Conservation (phyloP, 2,329 filamentous ascomycete genomes). For the Fusarium abutilonis region DNA sequence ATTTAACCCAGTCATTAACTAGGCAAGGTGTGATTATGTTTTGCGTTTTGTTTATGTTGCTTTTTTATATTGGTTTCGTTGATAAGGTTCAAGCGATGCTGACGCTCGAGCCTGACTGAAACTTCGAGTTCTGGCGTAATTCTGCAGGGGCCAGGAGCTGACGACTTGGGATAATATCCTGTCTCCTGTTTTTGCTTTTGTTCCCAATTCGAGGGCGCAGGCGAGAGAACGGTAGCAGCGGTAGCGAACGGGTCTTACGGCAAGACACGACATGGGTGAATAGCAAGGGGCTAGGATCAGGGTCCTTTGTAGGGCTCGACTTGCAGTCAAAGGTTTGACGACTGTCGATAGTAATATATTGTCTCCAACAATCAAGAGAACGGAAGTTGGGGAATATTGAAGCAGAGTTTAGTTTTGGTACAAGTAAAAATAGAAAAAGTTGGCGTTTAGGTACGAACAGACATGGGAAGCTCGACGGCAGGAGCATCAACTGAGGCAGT, state of each 20-base stretch:
- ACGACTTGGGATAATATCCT: conserved; percentile 1
- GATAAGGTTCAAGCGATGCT: conserved; percentile 2
- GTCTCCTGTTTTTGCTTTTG: conserved; percentile 21
- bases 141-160: conserved; percentile 2
- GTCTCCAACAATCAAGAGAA: not conserved
- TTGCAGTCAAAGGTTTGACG: not conserved
- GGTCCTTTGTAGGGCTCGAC: conserved; percentile 26
- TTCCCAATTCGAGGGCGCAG: not conserved
- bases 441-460: not conserved
- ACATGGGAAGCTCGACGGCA: too few species aligned
- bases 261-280: conserved; percentile 11
- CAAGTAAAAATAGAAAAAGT: not conserved
- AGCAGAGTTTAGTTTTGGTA: conserved; percentile 7
- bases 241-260: conserved; percentile 21
- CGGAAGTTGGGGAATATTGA: conserved; percentile 5
- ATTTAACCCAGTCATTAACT: not conserved
- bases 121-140: not conserved
- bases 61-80: not conserved
- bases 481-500: too few species aligned
- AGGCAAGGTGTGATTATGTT: not conserved
- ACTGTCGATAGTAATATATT: not conserved
- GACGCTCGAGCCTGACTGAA: conserved; percentile 4
- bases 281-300: conserved; percentile 23
- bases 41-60: not conserved
- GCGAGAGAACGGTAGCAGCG: conserved; percentile 28